These are phyloP conservation scores for Tillandsia fasciculata DNA, from an alignment of 176 grass and related monocot species.

Conservation along the genomic window DNA sequence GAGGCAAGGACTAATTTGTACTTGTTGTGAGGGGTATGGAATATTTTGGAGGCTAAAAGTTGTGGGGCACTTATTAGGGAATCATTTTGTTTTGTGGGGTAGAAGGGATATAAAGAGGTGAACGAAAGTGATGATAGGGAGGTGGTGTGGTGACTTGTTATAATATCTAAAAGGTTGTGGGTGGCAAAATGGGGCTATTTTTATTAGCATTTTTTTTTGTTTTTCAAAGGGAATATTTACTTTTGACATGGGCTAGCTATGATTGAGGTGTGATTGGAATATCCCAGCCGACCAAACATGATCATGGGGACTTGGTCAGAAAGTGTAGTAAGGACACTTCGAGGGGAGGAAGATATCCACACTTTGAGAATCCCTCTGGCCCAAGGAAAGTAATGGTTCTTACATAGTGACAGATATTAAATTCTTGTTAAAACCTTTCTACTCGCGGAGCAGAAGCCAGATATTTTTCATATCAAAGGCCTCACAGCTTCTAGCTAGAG, in stretches of 20 bases:
- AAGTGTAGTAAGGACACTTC: slow-evolving; percentile 15
- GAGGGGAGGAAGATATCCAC: slow-evolving; percentile 24
- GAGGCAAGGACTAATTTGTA: slow-evolving; percentile 28
- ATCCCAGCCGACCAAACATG: slow-evolving; percentile 25
- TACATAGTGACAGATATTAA: background rate
- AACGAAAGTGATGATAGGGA: slow-evolving; percentile 11
- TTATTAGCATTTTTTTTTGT: background rate
- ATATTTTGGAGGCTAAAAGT: slow-evolving; percentile 29
- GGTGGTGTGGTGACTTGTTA: background rate
- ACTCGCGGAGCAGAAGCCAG: too few relatives aligned
- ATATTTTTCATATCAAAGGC: too few relatives aligned
- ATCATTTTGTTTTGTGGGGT: slow-evolving; percentile 11
- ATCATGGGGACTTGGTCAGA: slow-evolving; percentile 24
- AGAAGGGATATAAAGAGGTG: slow-evolving; percentile 16
- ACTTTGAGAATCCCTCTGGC: slow-evolving; percentile 24
- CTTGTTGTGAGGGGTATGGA: slow-evolving; percentile 4
- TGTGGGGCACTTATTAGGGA: slow-evolving; percentile 31
- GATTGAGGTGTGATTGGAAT: slow-evolving; percentile 34
- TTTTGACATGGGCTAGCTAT: background rate
- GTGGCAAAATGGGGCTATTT: too few relatives aligned
- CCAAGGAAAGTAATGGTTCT: slow-evolving; percentile 36
- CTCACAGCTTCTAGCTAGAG: too few relatives aligned
- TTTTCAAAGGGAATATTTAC: slow-evolving; percentile 7
- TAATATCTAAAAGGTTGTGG: slow-evolving; percentile 9
- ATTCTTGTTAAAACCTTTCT: too few relatives aligned